Evolutionary conservation across 2,329 filamentous ascomycete species (phyloP).

Genomic region (Epichloe coenophiala): DNA sequence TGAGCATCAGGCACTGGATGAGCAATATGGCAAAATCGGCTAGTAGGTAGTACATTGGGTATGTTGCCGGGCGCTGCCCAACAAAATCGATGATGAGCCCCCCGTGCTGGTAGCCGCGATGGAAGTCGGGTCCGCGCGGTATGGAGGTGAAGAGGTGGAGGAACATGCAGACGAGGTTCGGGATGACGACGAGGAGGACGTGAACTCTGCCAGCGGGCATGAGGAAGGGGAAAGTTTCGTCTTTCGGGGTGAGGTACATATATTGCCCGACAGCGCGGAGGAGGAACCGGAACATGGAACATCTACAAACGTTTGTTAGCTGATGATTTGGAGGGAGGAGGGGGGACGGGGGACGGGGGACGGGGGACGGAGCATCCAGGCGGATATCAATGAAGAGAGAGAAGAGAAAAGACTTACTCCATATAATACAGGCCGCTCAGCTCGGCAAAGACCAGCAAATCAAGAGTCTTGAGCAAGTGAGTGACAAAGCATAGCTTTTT

Average conservation of each 20-base stretch:
- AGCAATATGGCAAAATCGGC: slow-evolving; percentile 42
- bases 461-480: slow-evolving; percentile 46
- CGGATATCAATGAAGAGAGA: not conserved
- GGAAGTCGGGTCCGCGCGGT: slow-evolving; percentile 43
- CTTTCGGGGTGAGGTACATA: slow-evolving; percentile 50
- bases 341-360: no score
- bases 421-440: slow-evolving; percentile 55
- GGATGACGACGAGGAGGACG: slow-evolving; percentile 42
- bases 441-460: slow-evolving; percentile 51
- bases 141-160: slow-evolving; percentile 43
- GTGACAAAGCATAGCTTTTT: slow-evolving; percentile 49
- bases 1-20: slow-evolving; percentile 50
- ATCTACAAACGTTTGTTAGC: slow-evolving; percentile 27
- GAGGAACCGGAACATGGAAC: slow-evolving; percentile 49
- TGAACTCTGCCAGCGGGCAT: slow-evolving; percentile 43
- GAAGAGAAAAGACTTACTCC: slow-evolving; percentile 37
- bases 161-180: slow-evolving; percentile 47
- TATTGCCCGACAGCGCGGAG: slow-evolving; percentile 46
- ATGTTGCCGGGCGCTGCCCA: slow-evolving; percentile 49
- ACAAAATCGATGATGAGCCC: slow-evolving; percentile 56
- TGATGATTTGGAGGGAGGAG: not conserved
- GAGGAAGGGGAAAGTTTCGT: slow-evolving; percentile 40
- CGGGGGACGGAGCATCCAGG: not conserved
- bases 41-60: slow-evolving; percentile 38
- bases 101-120: slow-evolving; percentile 53